Base-by-base conservation (phyloP, 805 yeast genomes). In the Clavispora vitiphila region DNA sequence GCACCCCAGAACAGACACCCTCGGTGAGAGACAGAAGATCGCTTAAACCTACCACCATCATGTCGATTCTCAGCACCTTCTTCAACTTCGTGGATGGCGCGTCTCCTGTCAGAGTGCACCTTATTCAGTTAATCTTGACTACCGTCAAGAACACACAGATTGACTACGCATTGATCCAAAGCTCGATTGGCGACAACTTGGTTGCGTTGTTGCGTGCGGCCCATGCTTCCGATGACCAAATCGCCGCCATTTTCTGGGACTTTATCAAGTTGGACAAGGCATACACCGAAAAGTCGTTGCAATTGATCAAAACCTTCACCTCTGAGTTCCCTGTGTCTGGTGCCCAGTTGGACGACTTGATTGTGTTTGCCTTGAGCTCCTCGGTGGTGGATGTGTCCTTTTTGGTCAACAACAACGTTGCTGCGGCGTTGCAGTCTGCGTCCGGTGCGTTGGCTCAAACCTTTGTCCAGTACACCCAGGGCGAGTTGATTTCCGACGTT, bases 11-110 rank as follows among this genome's bases (percentile, higher is more conserved):
- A n/a, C 58, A 60, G 42, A 64, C 61, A 43, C 69, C 68, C 14
- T 57, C 69, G 10, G 60, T 69, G 49, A 66, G 72, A 60, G 74
- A 70, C 57, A 65, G 73, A 58, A 67, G 61, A 50, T 57, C 71
- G 27, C 65, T 70, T 46, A 69, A 65, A 47, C 53, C 71, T 20
- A 59, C 71, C 39, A 67, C 70, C 34, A 56, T 69, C 27, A 59
- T 70, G 55, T 67, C 73, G 16, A 58, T 63, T 40, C 60, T 69
- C 42, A 68, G 62, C 54, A 65, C 64, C 21, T 56, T 67, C 34
- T 70, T 69, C 64, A 70, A 69, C 58, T 63, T 68, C 40, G 51
- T 69, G 40, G 69, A 71, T 32, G 59, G 53, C 39, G 43, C 61
- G 8, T 62, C 69, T 18, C 40, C 50, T 26, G 48, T 54, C 40